Evolutionary conservation across 1,284 basidiomycete genomes (phyloP).

Genomic region (Boletus semigastroideus): DNA sequence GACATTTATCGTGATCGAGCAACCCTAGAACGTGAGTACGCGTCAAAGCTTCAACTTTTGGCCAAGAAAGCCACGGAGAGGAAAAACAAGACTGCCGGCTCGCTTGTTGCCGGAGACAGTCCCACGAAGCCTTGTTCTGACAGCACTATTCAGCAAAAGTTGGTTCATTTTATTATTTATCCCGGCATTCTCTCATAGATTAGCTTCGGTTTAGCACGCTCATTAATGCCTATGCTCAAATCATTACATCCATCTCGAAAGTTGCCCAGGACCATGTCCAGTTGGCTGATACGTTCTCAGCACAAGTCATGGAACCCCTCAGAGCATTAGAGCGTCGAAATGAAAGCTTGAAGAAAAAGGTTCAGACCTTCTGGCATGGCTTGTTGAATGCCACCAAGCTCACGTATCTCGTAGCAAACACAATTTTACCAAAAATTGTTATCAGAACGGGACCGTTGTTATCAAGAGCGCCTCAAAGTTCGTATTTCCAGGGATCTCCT

Average conservation of each 20-base stretch:
- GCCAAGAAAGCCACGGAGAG: constrained; percentile 68
- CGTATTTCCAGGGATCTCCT: constrained; percentile 10
- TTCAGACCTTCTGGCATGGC: constrained; percentile 19
- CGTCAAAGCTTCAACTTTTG: constrained; percentile 62
- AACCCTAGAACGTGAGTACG: constrained; percentile 74
- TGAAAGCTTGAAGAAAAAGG: constrained; percentile 70
- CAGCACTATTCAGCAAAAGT: constrained; percentile 57
- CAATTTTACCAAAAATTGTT: constrained; percentile 71
- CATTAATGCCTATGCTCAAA: constrained; percentile 61
- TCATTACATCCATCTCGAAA: constrained; percentile 59
- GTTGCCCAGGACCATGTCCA: constrained; percentile 68
- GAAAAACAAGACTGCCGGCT: constrained; percentile 56
- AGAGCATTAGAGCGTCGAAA: constrained; percentile 58
- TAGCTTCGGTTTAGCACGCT: constrained; percentile 52
- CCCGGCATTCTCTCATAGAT: constrained; percentile 14
- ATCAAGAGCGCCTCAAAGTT: constrained; percentile 70
- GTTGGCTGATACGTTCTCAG: constrained; percentile 59
- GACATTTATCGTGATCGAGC: constrained; percentile 68
- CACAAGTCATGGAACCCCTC: constrained; percentile 65
- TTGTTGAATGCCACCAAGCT: constrained; percentile 8
- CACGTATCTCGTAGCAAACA: constrained; percentile 48
- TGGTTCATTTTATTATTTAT: constrained; percentile 3
- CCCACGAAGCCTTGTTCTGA: constrained; percentile 65
- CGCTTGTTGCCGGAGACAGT: constrained; percentile 61
- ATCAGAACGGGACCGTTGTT: constrained; percentile 65